Evolutionary conservation across 805 yeast genomes (phyloP), one percentile per base, ranked within the genome.

Genomic region (Schwanniomyces pseudopolymorphus): DNA sequence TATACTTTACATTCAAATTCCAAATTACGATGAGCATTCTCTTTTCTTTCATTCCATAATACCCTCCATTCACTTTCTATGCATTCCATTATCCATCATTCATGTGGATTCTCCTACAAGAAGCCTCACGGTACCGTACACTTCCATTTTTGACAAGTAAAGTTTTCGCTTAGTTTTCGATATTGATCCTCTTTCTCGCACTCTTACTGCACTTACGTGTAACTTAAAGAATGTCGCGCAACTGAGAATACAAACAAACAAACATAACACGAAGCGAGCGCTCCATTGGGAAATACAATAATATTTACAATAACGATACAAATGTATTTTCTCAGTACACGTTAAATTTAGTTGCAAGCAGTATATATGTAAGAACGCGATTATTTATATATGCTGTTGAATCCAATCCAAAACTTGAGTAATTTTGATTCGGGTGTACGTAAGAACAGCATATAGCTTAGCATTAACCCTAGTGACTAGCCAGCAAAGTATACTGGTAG

Each of bases 211-310:
- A 31, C 20, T 14, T 31, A 31, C 35, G 35, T 31, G 35, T 31
- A 31, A 16, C 35, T n/a, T 7, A 28, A n/a, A 28, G 19, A n/a
- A n/a, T n/a, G 20, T 31, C 35, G 35, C 35, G 35, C 35, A 31
- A 16, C 20, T 14, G 8, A 6, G 4, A 10, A 27, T 22, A 31
- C 16, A 44, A 44, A 44, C 39, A 44, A 44, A 43, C 20, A 44
- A 44, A 44, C 46, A 43, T 16, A 26, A 39, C 46, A 38, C 31
- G n/a, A 20, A 19, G 17, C 5, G 21, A 33, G 31, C 25, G 40
- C 28, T 26, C 40, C 40, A 22, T 38, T 35, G 39, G 47, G 47
- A 13, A 44, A 44, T 44, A 39, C 47, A 39, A 44, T 44, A 44
- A 44, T 44, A 44, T 44, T 44, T 44, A 44, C 47, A 38, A 11